Percentiles rank a stretch among this genome's conserved stretches.
Conservation (phyloP, 129 eudicot species). For the Logfia minima region DNA sequence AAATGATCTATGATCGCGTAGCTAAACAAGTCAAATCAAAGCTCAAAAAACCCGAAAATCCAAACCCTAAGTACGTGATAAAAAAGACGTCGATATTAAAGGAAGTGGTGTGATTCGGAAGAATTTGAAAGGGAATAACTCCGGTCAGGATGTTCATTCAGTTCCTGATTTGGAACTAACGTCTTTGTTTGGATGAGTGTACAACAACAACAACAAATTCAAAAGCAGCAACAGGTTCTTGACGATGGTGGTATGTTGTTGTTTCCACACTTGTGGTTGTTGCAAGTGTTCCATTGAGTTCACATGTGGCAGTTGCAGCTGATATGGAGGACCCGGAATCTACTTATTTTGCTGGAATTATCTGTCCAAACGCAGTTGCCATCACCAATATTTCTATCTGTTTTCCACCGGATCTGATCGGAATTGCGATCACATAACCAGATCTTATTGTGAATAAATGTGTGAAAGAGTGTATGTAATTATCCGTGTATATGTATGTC, state of each 20-base stretch:
- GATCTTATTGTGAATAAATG: too few species aligned
- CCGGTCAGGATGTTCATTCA: constrained; percentile 50
- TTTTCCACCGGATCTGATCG: too few species aligned
- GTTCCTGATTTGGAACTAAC: constrained; percentile 54
- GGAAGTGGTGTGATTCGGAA: constrained; percentile 13
- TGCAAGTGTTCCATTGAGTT: constrained; percentile 32
- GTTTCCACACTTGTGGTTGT: constrained; percentile 41
- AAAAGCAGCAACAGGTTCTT: constrained; percentile 27
- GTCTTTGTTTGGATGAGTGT: constrained; percentile 66
- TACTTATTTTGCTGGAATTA: too few species aligned
- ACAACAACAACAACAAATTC: constrained; percentile 19
- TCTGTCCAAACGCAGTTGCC: too few species aligned
- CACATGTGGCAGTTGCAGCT: constrained; percentile 32
- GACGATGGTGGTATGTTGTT: constrained; percentile 44
- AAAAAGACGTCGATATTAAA: constrained; percentile 31
- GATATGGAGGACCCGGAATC: constrained; percentile 17
- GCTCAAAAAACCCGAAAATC: too few species aligned
- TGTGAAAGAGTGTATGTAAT: too few species aligned
- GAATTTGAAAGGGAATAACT: constrained; percentile 12
- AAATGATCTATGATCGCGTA: too few species aligned
- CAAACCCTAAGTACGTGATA: not conserved
- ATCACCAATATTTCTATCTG: too few species aligned
- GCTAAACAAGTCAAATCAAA: too few species aligned
- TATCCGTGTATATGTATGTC: too few species aligned
- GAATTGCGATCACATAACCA: too few species aligned